phyloP scores from a whole-genome alignment of 2,329 filamentous ascomycete genomes.

The Periconia sp. region DNA sequence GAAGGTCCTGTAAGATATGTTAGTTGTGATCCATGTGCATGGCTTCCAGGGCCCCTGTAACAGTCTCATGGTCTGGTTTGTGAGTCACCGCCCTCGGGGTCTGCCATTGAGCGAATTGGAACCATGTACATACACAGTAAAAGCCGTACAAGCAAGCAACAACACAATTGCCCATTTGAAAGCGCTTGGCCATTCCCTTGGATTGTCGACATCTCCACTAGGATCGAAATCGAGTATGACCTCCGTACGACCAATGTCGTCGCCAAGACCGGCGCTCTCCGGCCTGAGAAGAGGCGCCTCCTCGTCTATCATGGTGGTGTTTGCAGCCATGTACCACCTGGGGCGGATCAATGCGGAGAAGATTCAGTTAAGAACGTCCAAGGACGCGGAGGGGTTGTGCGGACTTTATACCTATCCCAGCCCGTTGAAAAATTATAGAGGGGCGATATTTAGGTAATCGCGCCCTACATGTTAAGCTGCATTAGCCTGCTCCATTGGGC shows the following conservation, averaged over 20 bases:
- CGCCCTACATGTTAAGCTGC: no score
- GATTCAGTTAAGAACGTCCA: no score
- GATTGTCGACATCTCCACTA: conserved; percentile 34
- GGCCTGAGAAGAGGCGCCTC: conserved; percentile 37
- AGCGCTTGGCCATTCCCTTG: conserved; percentile 34
- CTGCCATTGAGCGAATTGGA: background rate
- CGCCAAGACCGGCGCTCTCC: conserved; percentile 22
- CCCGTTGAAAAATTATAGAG: background rate
- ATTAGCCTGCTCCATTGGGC: no score
- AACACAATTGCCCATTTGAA: conserved; percentile 43
- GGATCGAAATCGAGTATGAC: conserved; percentile 38
- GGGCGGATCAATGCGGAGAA: background rate
- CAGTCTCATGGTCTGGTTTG: background rate
- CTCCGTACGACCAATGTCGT: conserved; percentile 19
- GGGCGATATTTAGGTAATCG: background rate
- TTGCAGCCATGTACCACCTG: background rate
- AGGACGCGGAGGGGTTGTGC: no score
- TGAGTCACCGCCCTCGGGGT: background rate
- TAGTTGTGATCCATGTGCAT: conserved; percentile 7
- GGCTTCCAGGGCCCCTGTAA: background rate
- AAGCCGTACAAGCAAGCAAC: conserved; percentile 41
- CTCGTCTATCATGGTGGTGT: conserved; percentile 25
- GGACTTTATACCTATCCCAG: no score
- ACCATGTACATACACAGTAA: conserved; percentile 41
- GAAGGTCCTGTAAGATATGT: conserved; percentile 36